A percentile compares a stretch with the other conserved stretches of the same genome.
Evolutionary conservation across 805 yeast genomes (phyloP).

Genomic region (Starmerella gropengiesseri): DNA sequence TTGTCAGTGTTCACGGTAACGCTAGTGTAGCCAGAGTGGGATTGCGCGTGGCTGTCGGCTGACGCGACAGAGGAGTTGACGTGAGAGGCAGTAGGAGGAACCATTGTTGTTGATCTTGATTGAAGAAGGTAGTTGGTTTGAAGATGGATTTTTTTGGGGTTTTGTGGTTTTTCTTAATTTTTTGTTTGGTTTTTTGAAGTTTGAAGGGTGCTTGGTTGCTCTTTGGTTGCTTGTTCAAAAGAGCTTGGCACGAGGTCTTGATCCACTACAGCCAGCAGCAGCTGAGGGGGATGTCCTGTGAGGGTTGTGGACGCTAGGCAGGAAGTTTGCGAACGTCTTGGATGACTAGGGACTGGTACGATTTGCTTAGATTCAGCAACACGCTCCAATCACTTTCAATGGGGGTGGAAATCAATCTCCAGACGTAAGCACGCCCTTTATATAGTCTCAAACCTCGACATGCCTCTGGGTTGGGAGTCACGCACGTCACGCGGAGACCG

Average conservation of each 20-base stretch:
- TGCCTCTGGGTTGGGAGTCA: too few relatives aligned
- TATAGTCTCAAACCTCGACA: too few relatives aligned
- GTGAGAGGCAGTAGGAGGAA: slow-evolving; percentile 7
- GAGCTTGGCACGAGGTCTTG: slow-evolving; percentile 8
- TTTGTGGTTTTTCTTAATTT: slow-evolving; percentile 8
- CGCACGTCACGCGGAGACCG: too few relatives aligned
- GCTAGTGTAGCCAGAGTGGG: slow-evolving; percentile 31
- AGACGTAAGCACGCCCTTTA: too few relatives aligned
- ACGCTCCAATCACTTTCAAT: slow-evolving; percentile 4
- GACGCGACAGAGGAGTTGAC: not conserved
- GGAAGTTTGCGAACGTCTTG: slow-evolving; percentile 35
- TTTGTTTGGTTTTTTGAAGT: slow-evolving; percentile 5
- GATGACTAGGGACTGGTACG: slow-evolving; percentile 9
- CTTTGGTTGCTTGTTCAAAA: not conserved
- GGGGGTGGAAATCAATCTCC: too few relatives aligned
- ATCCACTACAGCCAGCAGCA: slow-evolving; percentile 34
- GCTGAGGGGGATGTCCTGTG: slow-evolving; percentile 32
- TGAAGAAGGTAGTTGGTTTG: slow-evolving; percentile 22
- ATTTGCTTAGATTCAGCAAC: slow-evolving; percentile 5
- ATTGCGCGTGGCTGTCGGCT: not conserved
- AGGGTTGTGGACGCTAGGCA: slow-evolving; percentile 37
- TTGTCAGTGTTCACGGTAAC: slow-evolving; percentile 50
- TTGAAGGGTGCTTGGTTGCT: slow-evolving; percentile 2
- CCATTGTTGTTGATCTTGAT: slow-evolving; percentile 1
- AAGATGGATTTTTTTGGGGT: slow-evolving; percentile 4